phyloP scores from a whole-genome alignment of 2,329 filamentous ascomycete species.

The Trichoderma lentiforme region DNA sequence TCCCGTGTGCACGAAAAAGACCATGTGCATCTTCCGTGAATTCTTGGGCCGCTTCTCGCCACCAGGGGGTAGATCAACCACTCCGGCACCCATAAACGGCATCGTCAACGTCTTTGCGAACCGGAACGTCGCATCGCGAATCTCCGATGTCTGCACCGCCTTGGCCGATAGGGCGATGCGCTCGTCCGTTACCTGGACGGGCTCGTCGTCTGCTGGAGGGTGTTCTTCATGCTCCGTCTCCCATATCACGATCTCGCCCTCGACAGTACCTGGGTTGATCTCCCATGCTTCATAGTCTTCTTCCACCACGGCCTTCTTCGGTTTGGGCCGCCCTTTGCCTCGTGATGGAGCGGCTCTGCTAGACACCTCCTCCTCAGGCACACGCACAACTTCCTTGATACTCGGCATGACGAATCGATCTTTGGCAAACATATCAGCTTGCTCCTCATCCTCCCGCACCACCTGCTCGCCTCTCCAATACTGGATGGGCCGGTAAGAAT shows the following conservation, averaged over 20 bases:
- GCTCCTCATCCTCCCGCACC: constrained; percentile 62
- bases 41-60: constrained; percentile 89
- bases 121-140: constrained; percentile 68
- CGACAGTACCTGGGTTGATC: constrained; percentile 58
- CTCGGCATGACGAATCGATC: constrained; percentile 58
- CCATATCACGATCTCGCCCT: constrained; percentile 63
- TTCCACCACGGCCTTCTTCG: constrained; percentile 40
- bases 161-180: constrained; percentile 55
- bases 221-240: constrained; percentile 54
- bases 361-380: constrained; percentile 53
- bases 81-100: constrained; percentile 83
- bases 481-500: constrained; percentile 72
- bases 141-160: constrained; percentile 56
- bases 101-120: constrained; percentile 85
- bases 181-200: constrained; percentile 52
- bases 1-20: constrained; percentile 85
- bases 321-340: constrained; percentile 29
- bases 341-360: constrained; percentile 22
- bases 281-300: constrained; percentile 69
- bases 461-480: constrained; percentile 85
- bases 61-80: constrained; percentile 82
- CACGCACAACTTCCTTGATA: constrained; percentile 74
- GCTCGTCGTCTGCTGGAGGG: constrained; percentile 53
- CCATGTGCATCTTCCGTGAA: constrained; percentile 92
- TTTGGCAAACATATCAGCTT: constrained; percentile 42